Percentiles rank a stretch among this genome's conserved stretches.
Conservation (phyloP, 768 basidiomycete genomes). For the Suillus variegatus region DNA sequence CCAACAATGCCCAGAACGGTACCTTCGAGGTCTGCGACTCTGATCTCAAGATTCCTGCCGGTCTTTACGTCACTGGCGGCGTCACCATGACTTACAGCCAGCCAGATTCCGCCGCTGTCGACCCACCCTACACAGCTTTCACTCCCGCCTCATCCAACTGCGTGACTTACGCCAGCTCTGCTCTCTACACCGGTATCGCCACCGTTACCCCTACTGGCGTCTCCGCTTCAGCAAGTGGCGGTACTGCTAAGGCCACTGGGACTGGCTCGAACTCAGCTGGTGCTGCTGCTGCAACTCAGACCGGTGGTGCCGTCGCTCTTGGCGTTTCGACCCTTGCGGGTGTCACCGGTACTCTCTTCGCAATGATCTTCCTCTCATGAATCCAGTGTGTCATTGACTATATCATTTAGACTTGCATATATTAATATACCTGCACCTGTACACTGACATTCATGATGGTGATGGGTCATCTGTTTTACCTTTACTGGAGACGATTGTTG, state of each 20-base stretch:
- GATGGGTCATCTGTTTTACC: background rate
- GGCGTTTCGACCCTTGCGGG: constrained; percentile 34
- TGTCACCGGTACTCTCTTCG: constrained; percentile 36
- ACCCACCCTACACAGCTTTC: constrained; percentile 42
- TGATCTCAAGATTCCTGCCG: constrained; percentile 64
- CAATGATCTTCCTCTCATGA: constrained; percentile 41
- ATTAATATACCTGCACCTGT: background rate
- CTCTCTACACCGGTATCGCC: constrained; percentile 36
- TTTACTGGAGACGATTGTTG: background rate
- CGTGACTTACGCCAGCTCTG: constrained; percentile 34
- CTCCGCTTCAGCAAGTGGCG: background rate
- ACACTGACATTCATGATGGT: constrained; percentile 4
- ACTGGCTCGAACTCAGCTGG: constrained; percentile 18
- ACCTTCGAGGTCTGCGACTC: constrained; percentile 67
- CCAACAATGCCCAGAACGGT: constrained; percentile 56
- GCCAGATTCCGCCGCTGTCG: constrained; percentile 34
- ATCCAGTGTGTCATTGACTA: background rate
- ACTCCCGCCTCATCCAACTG: constrained; percentile 49
- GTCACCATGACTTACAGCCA: constrained; percentile 44
- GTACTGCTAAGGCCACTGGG: constrained; percentile 4
- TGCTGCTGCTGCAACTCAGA: constrained; percentile 17
- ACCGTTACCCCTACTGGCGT: constrained; percentile 4
- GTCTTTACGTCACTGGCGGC: constrained; percentile 47
- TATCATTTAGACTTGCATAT: constrained; percentile 1
- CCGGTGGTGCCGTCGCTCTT: constrained; percentile 25